Conservation (phyloP, 2,329 filamentous ascomycete species). For the Beauveria sp. region DNA sequence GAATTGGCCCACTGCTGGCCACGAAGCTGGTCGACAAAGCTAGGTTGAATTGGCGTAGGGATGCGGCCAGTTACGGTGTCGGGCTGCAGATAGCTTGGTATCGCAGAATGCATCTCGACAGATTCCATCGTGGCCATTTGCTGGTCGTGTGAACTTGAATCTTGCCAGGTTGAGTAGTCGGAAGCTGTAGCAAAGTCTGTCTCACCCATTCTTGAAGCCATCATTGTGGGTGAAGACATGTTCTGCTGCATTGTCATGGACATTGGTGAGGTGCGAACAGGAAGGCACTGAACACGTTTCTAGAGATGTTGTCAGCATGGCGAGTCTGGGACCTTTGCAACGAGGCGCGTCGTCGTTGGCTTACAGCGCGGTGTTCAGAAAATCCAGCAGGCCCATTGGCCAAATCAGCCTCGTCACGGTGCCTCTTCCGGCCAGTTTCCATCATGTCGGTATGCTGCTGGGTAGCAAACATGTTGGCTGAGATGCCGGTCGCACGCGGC, state of each 20-base stretch:
- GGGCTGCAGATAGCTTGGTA: constrained; percentile 14
- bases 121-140: not conserved
- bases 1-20: constrained; percentile 39
- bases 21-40: constrained; percentile 47
- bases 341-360: constrained; percentile 13
- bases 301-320: constrained; percentile 18
- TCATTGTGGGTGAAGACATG: constrained; percentile 26
- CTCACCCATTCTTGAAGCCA: constrained; percentile 32
- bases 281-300: constrained; percentile 49
- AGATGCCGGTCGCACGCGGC: not conserved
- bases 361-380: constrained; percentile 43
- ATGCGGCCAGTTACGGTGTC: constrained; percentile 35
- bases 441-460: constrained; percentile 26
- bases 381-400: constrained; percentile 33
- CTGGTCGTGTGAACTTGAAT: not conserved
- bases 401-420: constrained; percentile 40
- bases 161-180: constrained; percentile 5
- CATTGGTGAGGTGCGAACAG: constrained; percentile 39
- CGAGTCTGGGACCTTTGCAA: not conserved
- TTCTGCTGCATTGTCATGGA: constrained; percentile 25
- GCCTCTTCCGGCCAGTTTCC: constrained; percentile 36
- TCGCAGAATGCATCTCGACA: constrained; percentile 7
- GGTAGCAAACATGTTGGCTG: constrained; percentile 29
- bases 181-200: constrained; percentile 24
- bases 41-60: constrained; percentile 53